Evolutionary conservation across 306 rosid genomes (phyloP), one percentile per base, ranked within the genome.

Genomic region (Sphenostylis stenocarpa): DNA sequence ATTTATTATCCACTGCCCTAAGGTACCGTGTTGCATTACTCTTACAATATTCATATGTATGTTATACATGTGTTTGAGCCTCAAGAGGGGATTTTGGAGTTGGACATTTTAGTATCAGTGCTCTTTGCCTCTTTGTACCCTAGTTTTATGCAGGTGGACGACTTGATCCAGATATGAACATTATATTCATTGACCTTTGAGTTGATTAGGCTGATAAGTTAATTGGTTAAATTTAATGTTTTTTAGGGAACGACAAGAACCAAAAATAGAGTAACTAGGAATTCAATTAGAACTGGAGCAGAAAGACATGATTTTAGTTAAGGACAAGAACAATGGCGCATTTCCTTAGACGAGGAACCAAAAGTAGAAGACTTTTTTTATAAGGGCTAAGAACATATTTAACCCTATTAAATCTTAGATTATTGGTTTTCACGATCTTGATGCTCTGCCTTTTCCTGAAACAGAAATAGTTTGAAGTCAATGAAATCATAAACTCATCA

Each of bases 161-260:
- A 57, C 36, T 28, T 45, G 79, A 66, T 56, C 24, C 70, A 21
- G 38, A 66, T 58, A 48, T 68, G 23, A 51, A 52, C 38, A 33
- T 61, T 33, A 60, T n/a, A 26, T 47, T 67, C 7, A 4, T 6
- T 48, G 51, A 16, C 45, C 16, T 7, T 76, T 48, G 20, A 70
- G 39, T 39, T 58, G 41, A 52, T 75, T 74, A 60, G 23, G 44
- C 6, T 61, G 21, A 58, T 45, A 20, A 49, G 20, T 41, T 69
- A 49, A 20, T 33, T 5, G 38, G 38, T 33, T 33, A 33, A 4
- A 33, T 33, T 33, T 0, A 33, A 33, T 33, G 34, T 33, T 6
- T 33, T 33, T 33, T 6, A 0, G 38, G 38, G 38, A 33, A 33
- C 0, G 33, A 29, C 4, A 29, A 33, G 38, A 33, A 33, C 7